phyloP scores from a whole-genome alignment of 1,284 basidiomycete species.

The Ganoderma resinaceum region DNA sequence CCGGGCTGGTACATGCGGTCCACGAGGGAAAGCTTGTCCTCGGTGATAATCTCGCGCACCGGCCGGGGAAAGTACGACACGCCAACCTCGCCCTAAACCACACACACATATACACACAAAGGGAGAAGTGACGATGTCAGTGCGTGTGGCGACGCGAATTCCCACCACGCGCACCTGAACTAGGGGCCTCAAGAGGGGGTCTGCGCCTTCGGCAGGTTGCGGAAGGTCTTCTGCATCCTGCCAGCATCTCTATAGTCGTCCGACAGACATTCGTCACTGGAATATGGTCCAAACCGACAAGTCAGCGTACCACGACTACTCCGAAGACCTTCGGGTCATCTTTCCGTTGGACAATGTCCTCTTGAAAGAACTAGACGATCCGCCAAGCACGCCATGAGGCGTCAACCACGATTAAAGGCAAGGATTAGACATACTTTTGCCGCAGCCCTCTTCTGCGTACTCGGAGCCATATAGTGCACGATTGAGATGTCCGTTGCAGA shows the following conservation, averaged over 20 bases:
- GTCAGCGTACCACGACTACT: constrained; percentile 57
- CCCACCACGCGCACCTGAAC: constrained; percentile 40
- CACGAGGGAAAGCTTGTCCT: constrained; percentile 74
- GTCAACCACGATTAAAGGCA: not conserved
- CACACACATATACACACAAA: not conserved
- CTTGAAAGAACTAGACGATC: constrained; percentile 70
- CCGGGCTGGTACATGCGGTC: constrained; percentile 85
- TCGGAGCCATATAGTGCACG: constrained; percentile 21
- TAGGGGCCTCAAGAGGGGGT: constrained; percentile 81
- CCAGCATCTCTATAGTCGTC: constrained; percentile 72
- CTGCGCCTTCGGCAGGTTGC: constrained; percentile 51
- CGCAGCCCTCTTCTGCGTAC: constrained; percentile 26
- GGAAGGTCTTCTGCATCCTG: constrained; percentile 78
- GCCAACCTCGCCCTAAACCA: constrained; percentile 75
- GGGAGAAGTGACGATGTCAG: not conserved
- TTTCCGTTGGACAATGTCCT: constrained; percentile 71
- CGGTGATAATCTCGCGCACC: constrained; percentile 73
- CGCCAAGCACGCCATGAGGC: not conserved
- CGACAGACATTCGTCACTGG: not conserved
- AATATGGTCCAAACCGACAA: constrained; percentile 7
- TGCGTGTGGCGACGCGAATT: not conserved
- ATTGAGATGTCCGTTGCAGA: constrained; percentile 10
- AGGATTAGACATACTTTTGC: constrained; percentile 24
- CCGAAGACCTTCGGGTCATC: constrained; percentile 52
- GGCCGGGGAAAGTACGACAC: constrained; percentile 72